A percentile compares a stretch with the other conserved stretches of the same genome.
Conservation (phyloP, 2,329 filamentous ascomycete species). For the Venturia pyrina region DNA sequence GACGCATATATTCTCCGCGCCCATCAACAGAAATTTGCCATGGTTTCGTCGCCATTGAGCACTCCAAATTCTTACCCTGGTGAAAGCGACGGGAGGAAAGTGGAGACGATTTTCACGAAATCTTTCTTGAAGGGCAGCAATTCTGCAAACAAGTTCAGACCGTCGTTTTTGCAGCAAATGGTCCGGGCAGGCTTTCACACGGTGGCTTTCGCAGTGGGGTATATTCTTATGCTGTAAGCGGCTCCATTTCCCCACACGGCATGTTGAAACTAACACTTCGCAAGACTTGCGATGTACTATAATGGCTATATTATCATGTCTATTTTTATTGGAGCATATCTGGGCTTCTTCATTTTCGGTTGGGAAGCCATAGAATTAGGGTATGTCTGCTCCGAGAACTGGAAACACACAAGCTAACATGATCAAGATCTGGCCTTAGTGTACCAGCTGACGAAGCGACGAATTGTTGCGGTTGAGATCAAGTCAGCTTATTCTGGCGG, state of each 20-base stretch:
- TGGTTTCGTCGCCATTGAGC: background rate
- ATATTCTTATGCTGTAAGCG: conserved; percentile 60
- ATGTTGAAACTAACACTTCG: background rate
- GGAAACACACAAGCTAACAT: background rate
- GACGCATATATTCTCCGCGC: conserved; percentile 54
- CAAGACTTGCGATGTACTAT: conserved; percentile 48
- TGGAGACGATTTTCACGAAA: background rate
- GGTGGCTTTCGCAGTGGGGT: conserved; percentile 63
- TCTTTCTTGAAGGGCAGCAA: background rate
- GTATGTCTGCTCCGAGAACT: background rate
- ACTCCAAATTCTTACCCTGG: background rate
- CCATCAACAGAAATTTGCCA: conserved; percentile 25
- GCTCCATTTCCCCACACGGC: background rate
- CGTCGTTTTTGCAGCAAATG: conserved; percentile 55
- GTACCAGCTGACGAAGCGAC: conserved; percentile 12
- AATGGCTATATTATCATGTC: conserved; percentile 69
- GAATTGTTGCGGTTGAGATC: conserved; percentile 11
- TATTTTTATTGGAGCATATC: conserved; percentile 65
- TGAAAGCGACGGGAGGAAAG: background rate
- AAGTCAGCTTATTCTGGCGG: background rate
- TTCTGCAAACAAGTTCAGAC: conserved; percentile 28
- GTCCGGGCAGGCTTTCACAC: conserved; percentile 59
- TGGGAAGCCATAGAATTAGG: conserved; percentile 44
- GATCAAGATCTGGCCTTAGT: background rate
- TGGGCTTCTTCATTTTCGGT: conserved; percentile 64